A percentile compares a stretch with the other conserved stretches of the same genome.
Evolutionary conservation across 129 eudicot genomes (phyloP).

Genomic region (Calendula officinalis): DNA sequence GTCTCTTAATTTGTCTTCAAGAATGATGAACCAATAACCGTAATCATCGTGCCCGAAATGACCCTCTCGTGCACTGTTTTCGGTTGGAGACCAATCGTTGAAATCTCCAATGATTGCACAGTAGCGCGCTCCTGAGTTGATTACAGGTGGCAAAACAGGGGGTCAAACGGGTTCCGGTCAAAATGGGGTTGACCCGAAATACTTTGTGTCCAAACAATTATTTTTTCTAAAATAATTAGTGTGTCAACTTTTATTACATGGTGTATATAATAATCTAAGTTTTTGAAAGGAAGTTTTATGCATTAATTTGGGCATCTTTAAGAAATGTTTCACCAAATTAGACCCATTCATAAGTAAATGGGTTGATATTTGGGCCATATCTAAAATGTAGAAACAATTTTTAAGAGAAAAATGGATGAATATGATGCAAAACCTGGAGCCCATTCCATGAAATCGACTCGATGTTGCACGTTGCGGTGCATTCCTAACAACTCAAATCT

Average conservation of each 20-base stretch:
- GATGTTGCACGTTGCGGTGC: conserved; percentile 89
- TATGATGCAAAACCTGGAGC: conserved; percentile 80
- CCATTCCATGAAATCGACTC: conserved; percentile 97
- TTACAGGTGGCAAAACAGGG: neutral
- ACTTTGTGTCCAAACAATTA: neutral
- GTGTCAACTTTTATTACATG: neutral
- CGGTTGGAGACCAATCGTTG: conserved; percentile 94
- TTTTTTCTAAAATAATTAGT: neutral
- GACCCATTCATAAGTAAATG: neutral
- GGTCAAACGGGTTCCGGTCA: neutral
- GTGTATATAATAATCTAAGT: too few species aligned
- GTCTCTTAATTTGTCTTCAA: conserved; percentile 81
- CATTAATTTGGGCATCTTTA: neutral
- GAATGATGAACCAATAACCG: conserved; percentile 94
- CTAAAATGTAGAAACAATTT: neutral
- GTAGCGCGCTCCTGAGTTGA: conserved; percentile 81
- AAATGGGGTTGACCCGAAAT: neutral
- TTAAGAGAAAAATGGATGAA: neutral
- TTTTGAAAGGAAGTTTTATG: neutral
- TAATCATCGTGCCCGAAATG: conserved; percentile 91
- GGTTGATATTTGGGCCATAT: neutral
- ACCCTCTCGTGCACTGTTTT: conserved; percentile 85
- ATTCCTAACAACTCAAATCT: conserved; percentile 83
- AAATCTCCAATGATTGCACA: conserved; percentile 93
- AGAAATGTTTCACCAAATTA: neutral